Evolutionary conservation across 495 filamentous ascomycete genomes (phyloP), one percentile per base, ranked within the genome.

Genomic region (Neurospora hispaniola): DNA sequence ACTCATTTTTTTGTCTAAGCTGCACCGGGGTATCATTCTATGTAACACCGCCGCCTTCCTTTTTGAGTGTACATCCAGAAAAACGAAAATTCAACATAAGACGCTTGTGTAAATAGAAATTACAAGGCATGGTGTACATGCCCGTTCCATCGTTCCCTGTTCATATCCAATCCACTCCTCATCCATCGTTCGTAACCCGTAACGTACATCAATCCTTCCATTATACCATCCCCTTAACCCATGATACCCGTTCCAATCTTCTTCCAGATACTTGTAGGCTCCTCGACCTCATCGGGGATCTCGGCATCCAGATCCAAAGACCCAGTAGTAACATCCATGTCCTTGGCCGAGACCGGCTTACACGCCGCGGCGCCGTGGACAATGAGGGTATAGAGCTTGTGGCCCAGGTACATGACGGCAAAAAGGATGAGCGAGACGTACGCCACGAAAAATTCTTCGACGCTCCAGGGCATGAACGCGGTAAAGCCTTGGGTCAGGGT

Each of bases 401-500:
- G 88, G 11, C 87, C 88, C 0, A 84, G 27, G 71, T 87, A 90
- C 18, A 91, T 78, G 23, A 88, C 84, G 42, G 85, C 79, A 41
- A 89, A 91, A 31, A 91, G 74, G 59, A 91, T 89, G 48, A 91
- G 75, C 73, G 86, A 89, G 70, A 90, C 82, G 72, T 91, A 91
- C 9, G 85, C 83, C 14, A 87, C 86, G 71, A 91, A 90, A 74
- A 91, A 91, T 27, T 82, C 79, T 76, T 82, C 80, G 11, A 85
- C 84, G 71, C 79, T 78, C 88, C 91, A 93, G 70, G 78, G 76
- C 62, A 93, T 88, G 79, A 90, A 93, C 4, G 85, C 81, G 5
- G 87, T 90, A 79, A 93, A 93, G 6, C 90, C 90, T 78, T 92
- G 89, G 5, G 90, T 91, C 16, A 93, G 46, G 69, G 88, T 86